A percentile compares a stretch with the other conserved stretches of the same genome.
phyloP scores from a whole-genome alignment of 768 basidiomycete genomes.

The Xerocomellus chrysenteron region DNA sequence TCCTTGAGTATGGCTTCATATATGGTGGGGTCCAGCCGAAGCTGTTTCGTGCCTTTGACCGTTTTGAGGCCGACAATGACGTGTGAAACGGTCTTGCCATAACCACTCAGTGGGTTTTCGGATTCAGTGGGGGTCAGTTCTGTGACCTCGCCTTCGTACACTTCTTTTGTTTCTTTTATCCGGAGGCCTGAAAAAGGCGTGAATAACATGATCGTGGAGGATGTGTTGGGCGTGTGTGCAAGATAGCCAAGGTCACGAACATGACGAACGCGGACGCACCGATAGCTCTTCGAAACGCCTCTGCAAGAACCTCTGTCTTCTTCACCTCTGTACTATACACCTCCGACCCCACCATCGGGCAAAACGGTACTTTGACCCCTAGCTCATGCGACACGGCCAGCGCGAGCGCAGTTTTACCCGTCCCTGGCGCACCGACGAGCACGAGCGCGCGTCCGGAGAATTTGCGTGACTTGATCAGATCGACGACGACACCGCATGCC shows the following conservation, averaged over 20 bases:
- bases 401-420: conserved; percentile 96
- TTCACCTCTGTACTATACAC: conserved; percentile 97
- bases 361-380: conserved; percentile 93
- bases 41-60: conserved; percentile 88
- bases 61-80: conserved; percentile 96
- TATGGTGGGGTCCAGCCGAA: conserved; percentile 90
- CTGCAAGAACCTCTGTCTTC: conserved; percentile 97
- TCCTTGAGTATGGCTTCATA: conserved; percentile 98
- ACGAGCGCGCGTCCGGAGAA: conserved; percentile 93
- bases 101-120: conserved; percentile 95
- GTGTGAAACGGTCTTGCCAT: conserved; percentile 98
- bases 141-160: conserved; percentile 98
- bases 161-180: conserved; percentile 99
- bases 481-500: conserved; percentile 91
- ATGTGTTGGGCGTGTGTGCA: neutral
- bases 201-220: neutral
- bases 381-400: conserved; percentile 95
- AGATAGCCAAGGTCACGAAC: neutral
- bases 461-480: conserved; percentile 86
- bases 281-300: conserved; percentile 92
- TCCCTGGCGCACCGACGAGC: conserved; percentile 94
- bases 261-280: conserved; percentile 52
- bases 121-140: conserved; percentile 95
- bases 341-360: conserved; percentile 97
- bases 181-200: conserved; percentile 57